phyloP scores from a whole-genome alignment of 495 filamentous ascomycete species.

The Parachaetomium inaequale region DNA sequence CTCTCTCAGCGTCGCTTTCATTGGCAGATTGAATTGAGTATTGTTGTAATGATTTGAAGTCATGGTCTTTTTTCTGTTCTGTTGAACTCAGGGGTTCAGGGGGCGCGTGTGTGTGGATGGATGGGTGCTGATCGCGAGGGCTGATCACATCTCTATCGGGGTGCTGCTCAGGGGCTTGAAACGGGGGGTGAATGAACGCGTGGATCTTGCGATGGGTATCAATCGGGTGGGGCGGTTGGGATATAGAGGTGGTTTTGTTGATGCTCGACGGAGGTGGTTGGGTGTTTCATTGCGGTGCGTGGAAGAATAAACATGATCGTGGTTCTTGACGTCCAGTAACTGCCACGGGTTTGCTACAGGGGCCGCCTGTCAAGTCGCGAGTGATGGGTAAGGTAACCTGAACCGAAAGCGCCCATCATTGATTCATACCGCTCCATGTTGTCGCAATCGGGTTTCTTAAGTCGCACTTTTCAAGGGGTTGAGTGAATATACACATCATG shows the following conservation, averaged over 20 bases:
- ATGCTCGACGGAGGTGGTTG: neutral
- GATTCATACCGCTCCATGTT: too few relatives aligned
- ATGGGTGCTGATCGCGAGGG: neutral
- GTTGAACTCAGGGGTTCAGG: neutral
- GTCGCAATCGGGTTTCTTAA: too few relatives aligned
- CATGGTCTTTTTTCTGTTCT: neutral
- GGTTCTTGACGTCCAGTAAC: neutral
- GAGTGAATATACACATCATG: too few relatives aligned
- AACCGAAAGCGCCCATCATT: too few relatives aligned
- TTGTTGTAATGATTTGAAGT: constrained; percentile 14
- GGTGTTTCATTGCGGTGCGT: neutral
- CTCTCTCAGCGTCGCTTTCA: neutral
- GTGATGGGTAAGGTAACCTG: too few relatives aligned
- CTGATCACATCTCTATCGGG: neutral
- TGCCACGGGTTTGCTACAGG: too few relatives aligned
- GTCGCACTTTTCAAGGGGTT: too few relatives aligned
- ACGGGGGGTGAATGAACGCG: neutral
- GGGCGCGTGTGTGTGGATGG: neutral
- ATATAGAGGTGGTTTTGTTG: neutral
- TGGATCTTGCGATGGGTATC: too few relatives aligned
- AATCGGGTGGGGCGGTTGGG: neutral
- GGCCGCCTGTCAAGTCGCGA: too few relatives aligned
- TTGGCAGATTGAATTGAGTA: constrained; percentile 19
- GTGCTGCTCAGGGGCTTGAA: neutral
- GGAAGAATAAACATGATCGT: neutral